Base-by-base conservation (phyloP, 2,329 filamentous ascomycete genomes). In the Xylaria multiplex region DNA sequence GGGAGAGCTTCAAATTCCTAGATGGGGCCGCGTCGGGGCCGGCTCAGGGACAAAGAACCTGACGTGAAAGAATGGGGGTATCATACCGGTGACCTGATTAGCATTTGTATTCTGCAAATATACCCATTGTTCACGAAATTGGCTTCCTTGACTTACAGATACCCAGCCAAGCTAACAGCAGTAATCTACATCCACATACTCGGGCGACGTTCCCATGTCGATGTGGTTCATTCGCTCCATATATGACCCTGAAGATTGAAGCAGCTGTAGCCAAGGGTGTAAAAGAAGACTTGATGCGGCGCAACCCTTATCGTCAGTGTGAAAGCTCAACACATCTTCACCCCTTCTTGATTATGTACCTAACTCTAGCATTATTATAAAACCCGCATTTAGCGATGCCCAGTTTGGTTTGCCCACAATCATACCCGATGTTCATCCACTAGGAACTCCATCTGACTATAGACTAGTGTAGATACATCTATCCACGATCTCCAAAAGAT, bases 1-100 rank as follows among this genome's bases (percentile, higher is more conserved):
- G 93, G 52, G 89, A 92, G 72, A 91, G 92, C 70, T 97, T 98
- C 77, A 88, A 86, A 74, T 88, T 87, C 71, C 77, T 91, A 5
- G 88, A 91, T 71, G 86, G 85, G 11, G 83, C 84, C 1, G 77
- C 80, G 3, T 66, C 72, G 6, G 71, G 69, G 9, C 69, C 70
- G 48, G 64, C 59, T 9, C 71, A 70, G 49, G 68, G 59, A 62
- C 50, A 57, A 52, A 55, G 50, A 60, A 9, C 50, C 57, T 67
- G 55, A 58, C n/a, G 9, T 22, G 3, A 13, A 35, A 11, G n/a
- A 8, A n/a, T 27, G 19, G 13, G 5, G 5, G 24, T 40, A 37
- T 40, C 13, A 19, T 56, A n/a, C 5, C 42, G 37, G n/a, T 35
- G 14, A 30, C 32, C 24, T 50, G 30, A 67, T 57, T 60, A 62